Evolutionary conservation across 345 rosid genomes (phyloP).

Genomic region (Carallia brachiata): DNA sequence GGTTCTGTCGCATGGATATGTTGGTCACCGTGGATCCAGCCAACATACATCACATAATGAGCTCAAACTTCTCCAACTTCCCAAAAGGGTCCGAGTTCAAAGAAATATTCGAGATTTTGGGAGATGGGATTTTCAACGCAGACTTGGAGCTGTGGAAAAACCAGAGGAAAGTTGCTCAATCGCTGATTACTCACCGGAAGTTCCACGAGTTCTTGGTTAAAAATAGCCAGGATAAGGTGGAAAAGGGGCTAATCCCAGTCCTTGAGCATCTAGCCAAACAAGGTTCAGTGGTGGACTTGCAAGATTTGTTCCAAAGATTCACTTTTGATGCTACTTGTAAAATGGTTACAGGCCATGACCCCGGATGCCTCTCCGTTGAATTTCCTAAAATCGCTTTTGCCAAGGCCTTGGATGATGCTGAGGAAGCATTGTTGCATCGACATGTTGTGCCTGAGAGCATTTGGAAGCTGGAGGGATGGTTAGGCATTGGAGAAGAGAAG

Average conservation of each 20-base stretch:
- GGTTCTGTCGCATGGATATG: constrained; percentile 33
- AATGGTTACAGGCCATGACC: constrained; percentile 56
- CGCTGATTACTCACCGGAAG: constrained; percentile 26
- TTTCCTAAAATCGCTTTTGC: constrained; percentile 40
- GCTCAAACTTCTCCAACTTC: constrained; percentile 48
- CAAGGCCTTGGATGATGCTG: constrained; percentile 52
- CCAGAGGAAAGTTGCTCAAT: constrained; percentile 41
- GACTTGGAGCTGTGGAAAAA: constrained; percentile 47
- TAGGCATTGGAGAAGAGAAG: constrained; percentile 60
- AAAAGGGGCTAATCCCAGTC: constrained; percentile 42
- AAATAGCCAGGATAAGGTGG: constrained; percentile 34
- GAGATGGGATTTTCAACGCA: constrained; percentile 54
- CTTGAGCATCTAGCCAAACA: constrained; percentile 37
- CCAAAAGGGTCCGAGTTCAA: constrained; percentile 59
- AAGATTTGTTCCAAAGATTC: constrained; percentile 55
- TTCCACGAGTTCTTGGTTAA: constrained; percentile 35
- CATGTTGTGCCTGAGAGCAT: constrained; percentile 49
- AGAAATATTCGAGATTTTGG: constrained; percentile 49
- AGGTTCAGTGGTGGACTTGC: constrained; percentile 42
- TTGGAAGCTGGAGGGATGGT: constrained; percentile 62
- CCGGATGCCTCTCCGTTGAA: constrained; percentile 46
- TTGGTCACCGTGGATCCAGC: constrained; percentile 49
- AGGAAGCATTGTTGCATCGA: constrained; percentile 53
- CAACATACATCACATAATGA: constrained; percentile 55
- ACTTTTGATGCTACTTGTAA: constrained; percentile 52